Evolutionary conservation across 2,329 filamentous ascomycete genomes (phyloP).

Genomic region (Penicillium italicum): DNA sequence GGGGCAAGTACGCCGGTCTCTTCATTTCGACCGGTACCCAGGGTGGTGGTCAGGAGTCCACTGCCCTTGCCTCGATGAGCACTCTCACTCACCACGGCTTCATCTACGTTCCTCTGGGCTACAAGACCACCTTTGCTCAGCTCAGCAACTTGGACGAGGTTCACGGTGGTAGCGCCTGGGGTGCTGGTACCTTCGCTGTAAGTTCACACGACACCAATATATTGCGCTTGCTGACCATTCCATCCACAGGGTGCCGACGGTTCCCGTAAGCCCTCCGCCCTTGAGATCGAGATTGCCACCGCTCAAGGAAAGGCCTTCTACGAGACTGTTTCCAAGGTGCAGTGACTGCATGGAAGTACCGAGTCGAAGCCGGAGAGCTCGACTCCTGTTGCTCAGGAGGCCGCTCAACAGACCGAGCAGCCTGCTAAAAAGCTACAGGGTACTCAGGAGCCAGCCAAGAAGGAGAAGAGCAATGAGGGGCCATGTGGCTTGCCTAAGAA

Average conservation of each 20-base stretch:
- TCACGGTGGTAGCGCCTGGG: slow-evolving; percentile 86
- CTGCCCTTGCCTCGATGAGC: slow-evolving; percentile 73
- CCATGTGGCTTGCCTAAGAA: slow-evolving; percentile 75
- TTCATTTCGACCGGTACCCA: slow-evolving; percentile 83
- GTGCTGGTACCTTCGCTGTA: slow-evolving; percentile 83
- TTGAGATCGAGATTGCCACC: slow-evolving; percentile 75
- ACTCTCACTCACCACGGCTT: slow-evolving; percentile 91
- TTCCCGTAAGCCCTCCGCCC: slow-evolving; percentile 70
- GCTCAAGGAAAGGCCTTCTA: slow-evolving; percentile 86
- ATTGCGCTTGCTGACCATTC: slow-evolving; percentile 11
- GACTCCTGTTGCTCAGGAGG: slow-evolving; percentile 27
- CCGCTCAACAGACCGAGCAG: slow-evolving; percentile 24
- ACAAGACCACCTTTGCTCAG: slow-evolving; percentile 70
- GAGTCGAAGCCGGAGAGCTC: slow-evolving; percentile 29
- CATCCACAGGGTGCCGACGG: slow-evolving; percentile 60
- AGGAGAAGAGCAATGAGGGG: slow-evolving; percentile 53
- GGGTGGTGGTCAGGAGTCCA: slow-evolving; percentile 92
- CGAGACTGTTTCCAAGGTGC: slow-evolving; percentile 67
- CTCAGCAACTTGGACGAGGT: slow-evolving; percentile 72
- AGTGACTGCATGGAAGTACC: slow-evolving; percentile 71
- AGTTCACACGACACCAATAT: slow-evolving; percentile 23
- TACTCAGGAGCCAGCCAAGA: slow-evolving; percentile 38
- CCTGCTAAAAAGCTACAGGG: slow-evolving; percentile 25
- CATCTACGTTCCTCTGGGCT: slow-evolving; percentile 93
- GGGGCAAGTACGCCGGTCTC: slow-evolving; percentile 84